phyloP scores from a whole-genome alignment of 169 alveolate species.

The Plasmodium adleri region DNA sequence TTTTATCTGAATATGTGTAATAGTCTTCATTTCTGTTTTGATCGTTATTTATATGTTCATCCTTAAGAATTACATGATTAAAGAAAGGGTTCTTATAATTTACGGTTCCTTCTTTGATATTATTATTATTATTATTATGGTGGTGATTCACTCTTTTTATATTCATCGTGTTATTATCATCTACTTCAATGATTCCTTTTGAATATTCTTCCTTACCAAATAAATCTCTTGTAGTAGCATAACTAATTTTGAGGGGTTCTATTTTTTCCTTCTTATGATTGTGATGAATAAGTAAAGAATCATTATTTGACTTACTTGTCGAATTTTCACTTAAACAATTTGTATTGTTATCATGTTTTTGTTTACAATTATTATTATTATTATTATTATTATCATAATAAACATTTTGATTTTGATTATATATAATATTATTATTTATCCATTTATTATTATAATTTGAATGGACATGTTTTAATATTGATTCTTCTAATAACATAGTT shows the following conservation, averaged over 20 bases:
- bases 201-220: too few species aligned
- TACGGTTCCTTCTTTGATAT: neutral
- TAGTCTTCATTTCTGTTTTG: too few species aligned
- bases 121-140: neutral
- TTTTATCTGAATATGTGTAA: too few species aligned
- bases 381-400: neutral
- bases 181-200: neutral
- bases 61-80: too few species aligned
- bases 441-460: neutral
- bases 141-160: neutral
- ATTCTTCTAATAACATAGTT: slow-evolving; percentile 45
- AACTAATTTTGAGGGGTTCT: slow-evolving; percentile 14
- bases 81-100: neutral
- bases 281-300: neutral
- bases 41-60: too few species aligned
- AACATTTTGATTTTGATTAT: neutral
- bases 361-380: neutral
- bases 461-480: neutral
- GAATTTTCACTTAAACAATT: neutral
- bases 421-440: neutral
- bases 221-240: slow-evolving; percentile 11
- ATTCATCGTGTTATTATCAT: neutral
- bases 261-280: neutral
- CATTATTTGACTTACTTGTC: neutral
- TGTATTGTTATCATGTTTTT: neutral